phyloP scores from a whole-genome alignment of 306 rosid species.

The Cotoneaster glaucophyllus region DNA sequence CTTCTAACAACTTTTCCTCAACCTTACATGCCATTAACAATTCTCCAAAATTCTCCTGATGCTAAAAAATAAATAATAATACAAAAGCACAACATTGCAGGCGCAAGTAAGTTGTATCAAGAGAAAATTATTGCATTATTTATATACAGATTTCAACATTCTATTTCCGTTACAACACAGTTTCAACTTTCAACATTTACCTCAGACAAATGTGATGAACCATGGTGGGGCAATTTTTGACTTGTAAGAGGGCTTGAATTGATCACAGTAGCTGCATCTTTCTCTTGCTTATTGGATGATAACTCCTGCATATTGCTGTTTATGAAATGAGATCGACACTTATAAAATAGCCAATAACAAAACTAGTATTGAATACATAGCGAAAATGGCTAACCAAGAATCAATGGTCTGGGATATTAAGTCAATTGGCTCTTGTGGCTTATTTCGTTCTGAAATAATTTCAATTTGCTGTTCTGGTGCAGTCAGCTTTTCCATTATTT shows the following conservation, averaged over 20 bases:
- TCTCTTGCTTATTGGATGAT: background rate
- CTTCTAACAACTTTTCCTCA: background rate
- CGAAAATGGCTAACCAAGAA: conserved; percentile 3
- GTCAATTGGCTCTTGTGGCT: background rate
- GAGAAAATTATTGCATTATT: background rate
- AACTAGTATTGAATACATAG: background rate
- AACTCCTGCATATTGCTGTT: conserved; percentile 11
- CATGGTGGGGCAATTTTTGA: background rate
- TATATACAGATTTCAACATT: background rate
- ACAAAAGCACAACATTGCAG: background rate
- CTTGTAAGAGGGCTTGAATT: background rate
- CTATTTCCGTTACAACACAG: no score
- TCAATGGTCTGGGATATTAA: background rate
- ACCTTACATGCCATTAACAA: background rate
- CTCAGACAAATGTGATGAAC: background rate
- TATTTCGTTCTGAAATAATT: background rate
- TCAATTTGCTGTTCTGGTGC: background rate
- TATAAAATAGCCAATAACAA: background rate
- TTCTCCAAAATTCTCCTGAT: background rate
- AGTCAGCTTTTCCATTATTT: background rate
- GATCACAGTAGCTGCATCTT: background rate
- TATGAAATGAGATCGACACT: background rate
- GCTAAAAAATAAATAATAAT: background rate
- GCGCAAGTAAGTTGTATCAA: background rate
- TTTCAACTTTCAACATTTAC: background rate